A percentile compares a stretch with the other conserved stretches of the same genome.
phyloP scores from a whole-genome alignment of 2,329 filamentous ascomycete species.

The Paecilomyces sp. region DNA sequence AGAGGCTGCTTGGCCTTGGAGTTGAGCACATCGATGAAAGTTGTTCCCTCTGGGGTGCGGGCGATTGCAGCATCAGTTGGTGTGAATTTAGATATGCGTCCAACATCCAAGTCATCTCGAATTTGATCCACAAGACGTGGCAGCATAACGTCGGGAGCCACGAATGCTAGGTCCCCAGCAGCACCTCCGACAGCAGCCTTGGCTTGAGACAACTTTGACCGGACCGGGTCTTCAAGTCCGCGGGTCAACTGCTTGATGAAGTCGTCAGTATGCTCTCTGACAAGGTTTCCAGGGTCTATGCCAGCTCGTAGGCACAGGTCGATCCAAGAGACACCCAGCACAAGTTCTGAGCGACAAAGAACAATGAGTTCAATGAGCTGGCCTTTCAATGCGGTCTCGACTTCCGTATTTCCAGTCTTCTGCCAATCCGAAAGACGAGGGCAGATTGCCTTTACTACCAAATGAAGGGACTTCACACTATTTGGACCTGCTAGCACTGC shows the following conservation, averaged over 20 bases:
- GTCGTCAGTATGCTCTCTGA: constrained; percentile 53
- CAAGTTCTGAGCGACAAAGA: constrained; percentile 67
- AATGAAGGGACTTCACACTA: constrained; percentile 53
- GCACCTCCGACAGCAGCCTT: constrained; percentile 72
- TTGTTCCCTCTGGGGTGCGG: constrained; percentile 78
- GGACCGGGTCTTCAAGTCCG: constrained; percentile 40
- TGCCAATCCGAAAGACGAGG: constrained; percentile 19
- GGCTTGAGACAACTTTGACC: constrained; percentile 26
- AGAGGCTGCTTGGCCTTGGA: constrained; percentile 65
- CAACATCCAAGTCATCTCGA: constrained; percentile 61
- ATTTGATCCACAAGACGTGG: constrained; percentile 70
- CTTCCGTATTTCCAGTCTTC: constrained; percentile 27
- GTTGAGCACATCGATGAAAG: constrained; percentile 83
- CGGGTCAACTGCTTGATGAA: constrained; percentile 62
- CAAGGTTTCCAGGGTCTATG: constrained; percentile 75
- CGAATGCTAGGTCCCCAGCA: constrained; percentile 85
- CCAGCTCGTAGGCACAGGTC: constrained; percentile 72
- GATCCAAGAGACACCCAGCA: constrained; percentile 81
- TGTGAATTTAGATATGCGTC: constrained; percentile 64
- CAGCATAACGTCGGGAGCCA: constrained; percentile 76
- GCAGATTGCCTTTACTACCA: constrained; percentile 43
- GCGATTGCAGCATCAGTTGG: constrained; percentile 90
- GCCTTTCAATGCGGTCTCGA: constrained; percentile 48
- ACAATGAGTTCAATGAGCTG: constrained; percentile 75
- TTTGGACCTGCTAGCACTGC: constrained; percentile 59